phyloP scores from a whole-genome alignment of 225 moss, liverwort and hornwort species.

The Marchantia polymorpha region DNA sequence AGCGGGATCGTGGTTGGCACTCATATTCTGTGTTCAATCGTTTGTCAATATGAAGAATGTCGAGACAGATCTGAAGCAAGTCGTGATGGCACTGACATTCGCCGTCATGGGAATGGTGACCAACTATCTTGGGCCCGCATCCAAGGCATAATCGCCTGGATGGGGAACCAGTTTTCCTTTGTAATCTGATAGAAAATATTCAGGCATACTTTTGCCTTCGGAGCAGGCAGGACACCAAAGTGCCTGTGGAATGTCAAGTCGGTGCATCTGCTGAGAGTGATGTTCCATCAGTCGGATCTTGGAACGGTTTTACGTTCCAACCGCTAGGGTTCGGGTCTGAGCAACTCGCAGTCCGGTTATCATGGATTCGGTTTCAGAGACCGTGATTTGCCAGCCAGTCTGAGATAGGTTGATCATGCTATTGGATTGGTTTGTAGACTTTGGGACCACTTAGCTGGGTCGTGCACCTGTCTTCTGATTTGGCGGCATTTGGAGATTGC shows the following conservation, averaged over 20 bases:
- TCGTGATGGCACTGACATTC: conserved; percentile 89
- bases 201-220: neutral
- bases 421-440: neutral
- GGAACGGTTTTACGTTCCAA: neutral
- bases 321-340: neutral
- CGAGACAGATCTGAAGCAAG: conserved; percentile 89
- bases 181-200: neutral
- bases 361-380: neutral
- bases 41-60: conserved; percentile 84
- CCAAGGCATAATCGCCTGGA: conserved; percentile 21
- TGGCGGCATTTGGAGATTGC: neutral
- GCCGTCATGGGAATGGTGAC: conserved; percentile 88
- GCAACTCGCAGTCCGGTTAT: neutral
- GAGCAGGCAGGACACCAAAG: neutral
- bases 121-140: conserved; percentile 61
- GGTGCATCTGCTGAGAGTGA: neutral
- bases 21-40: conserved; percentile 79
- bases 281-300: neutral
- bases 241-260: neutral
- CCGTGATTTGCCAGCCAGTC: neutral
- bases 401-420: neutral
- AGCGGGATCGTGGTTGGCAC: conserved; percentile 75
- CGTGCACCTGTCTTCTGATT: neutral
- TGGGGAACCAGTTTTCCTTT: neutral
- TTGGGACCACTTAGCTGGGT: neutral